Evolutionary conservation across 345 rosid species (phyloP), one percentile per base, ranked within the genome.

Genomic region (Populus davidiana): DNA sequence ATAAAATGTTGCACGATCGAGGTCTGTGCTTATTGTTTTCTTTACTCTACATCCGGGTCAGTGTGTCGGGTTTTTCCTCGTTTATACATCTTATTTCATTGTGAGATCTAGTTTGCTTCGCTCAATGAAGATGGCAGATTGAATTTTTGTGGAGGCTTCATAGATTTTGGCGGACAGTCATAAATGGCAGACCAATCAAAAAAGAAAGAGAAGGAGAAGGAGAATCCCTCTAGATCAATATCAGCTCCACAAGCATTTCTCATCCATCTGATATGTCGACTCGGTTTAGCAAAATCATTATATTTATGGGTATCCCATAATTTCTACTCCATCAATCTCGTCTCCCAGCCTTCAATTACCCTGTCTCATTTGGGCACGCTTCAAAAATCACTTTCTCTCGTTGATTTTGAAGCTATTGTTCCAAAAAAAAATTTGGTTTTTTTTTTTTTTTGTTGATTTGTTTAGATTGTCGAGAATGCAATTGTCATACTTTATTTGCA

Each of bases 321-420:
- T 72, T 79, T 80, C 49, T 86, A 78, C 78, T 86, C 85, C 71
- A 78, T 85, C 80, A 81, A 83, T 84, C 92, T 91, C 69, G 75
- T 91, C 73, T 89, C 95, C 62, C 79, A 90, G 81, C 88, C 98
- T 70, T 61, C 85, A 59, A 81, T 31, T 62, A 90, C 97, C 67
- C 90, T 93, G 81, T 77, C 77, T 89, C 52, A 80, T 90, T 73
- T 93, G 89, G 90, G 94, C 87, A 88, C 69, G 41, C 69, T 38
- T 65, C 5, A 41, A 69, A 4, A 59, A 9, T 52, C 67, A 71
- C 36, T 18, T 0, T 33, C 18, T 0, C n/a, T 18, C 49, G 8
- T 5, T 18, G 5, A 16, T 47, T 52, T 1, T 70, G 10, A 3
- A 10, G 38, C 18, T 20, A 29, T 44, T 2, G 4, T 29, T 73